Conservation (phyloP, 257 asterid species). For the Lantana camara region DNA sequence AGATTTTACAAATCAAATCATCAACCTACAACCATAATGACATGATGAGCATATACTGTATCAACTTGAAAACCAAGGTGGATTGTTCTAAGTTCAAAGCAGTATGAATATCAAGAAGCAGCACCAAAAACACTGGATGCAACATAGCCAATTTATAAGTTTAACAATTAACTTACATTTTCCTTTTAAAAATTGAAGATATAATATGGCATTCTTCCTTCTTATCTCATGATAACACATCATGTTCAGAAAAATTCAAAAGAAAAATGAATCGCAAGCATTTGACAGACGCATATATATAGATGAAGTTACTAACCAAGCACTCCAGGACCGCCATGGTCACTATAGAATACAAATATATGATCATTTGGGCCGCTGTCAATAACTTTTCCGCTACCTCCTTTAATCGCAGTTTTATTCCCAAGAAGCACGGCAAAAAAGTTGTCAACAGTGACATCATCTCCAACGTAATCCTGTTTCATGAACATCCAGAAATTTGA, state of each 20-base stretch:
- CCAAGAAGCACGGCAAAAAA: conserved; percentile 91
- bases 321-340: conserved; percentile 98
- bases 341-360: conserved; percentile 78
- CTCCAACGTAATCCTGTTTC: conserved; percentile 89
- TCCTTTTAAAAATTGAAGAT: no score
- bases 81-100: not conserved
- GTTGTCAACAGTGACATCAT: conserved; percentile 73
- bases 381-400: conserved; percentile 93
- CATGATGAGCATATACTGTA: not conserved
- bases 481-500: conserved; percentile 30
- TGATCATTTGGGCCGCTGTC: conserved; percentile 91
- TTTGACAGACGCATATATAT: not conserved
- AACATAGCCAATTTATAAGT: not conserved
- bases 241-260: not conserved
- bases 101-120: not conserved
- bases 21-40: conserved; percentile 6
- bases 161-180: no score
- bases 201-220: no score
- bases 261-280: not conserved
- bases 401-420: conserved; percentile 74
- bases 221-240: not conserved
- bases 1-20: not conserved
- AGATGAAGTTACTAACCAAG: conserved; percentile 63
- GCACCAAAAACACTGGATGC: not conserved
- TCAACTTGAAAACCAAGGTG: not conserved